Percentiles rank a stretch among this genome's conserved stretches.
Conservation (phyloP, 768 basidiomycete species). For the Hericium coralloides region DNA sequence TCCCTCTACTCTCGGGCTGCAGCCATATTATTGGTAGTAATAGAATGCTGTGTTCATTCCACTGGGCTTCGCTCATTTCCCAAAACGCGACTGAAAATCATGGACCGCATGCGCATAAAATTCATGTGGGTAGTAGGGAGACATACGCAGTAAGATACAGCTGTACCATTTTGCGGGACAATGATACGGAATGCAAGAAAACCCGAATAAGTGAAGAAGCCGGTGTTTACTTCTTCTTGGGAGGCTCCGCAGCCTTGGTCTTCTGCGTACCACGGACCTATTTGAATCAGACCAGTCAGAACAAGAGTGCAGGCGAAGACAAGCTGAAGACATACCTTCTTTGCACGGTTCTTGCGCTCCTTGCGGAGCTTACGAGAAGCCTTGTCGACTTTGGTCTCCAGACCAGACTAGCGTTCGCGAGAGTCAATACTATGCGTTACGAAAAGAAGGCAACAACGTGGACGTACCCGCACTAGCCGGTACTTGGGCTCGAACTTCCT, state of each 20-base stretch:
- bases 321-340: slow-evolving; percentile 67
- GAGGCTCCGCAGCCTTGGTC: slow-evolving; percentile 82
- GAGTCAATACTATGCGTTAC: neutral
- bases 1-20: too few species aligned
- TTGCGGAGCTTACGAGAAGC: slow-evolving; percentile 96
- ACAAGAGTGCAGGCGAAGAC: slow-evolving; percentile 1
- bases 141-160: slow-evolving; percentile 35
- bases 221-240: slow-evolving; percentile 81
- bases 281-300: neutral
- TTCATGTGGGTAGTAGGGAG: slow-evolving; percentile 20
- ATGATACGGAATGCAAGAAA: slow-evolving; percentile 28
- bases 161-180: slow-evolving; percentile 27
- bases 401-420: slow-evolving; percentile 42
- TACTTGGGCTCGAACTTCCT: slow-evolving; percentile 97
- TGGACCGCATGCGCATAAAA: slow-evolving; percentile 22
- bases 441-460: neutral
- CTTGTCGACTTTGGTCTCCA: slow-evolving; percentile 73
- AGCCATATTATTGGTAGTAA: too few species aligned
- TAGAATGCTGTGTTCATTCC: neutral
- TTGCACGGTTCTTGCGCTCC: slow-evolving; percentile 98
- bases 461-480: slow-evolving; percentile 85
- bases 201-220: slow-evolving; percentile 14
- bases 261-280: slow-evolving; percentile 96
- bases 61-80: neutral
- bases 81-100: neutral